Base-by-base conservation (phyloP, 768 basidiomycete genomes). In the Epithele typhae region DNA sequence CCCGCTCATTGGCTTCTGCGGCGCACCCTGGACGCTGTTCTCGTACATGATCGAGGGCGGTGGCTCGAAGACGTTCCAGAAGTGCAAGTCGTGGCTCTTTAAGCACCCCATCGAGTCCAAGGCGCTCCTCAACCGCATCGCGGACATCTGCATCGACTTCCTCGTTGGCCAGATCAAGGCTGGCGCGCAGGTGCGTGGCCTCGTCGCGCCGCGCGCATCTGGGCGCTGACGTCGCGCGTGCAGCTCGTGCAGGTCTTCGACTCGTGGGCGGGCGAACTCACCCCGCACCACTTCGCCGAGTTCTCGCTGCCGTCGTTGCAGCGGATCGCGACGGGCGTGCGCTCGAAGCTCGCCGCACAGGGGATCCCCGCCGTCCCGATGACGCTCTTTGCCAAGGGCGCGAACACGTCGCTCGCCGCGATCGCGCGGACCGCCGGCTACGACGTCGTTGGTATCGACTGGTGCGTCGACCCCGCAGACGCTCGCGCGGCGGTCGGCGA, bases 21-120 rank as follows among this genome's bases (percentile, higher is more conserved):
- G 95, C 33, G 93, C 92, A 0, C 96, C 96, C 1, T 98, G 96
- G 96, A 99, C 96, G 3, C 78, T 98, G 43, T 93, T 99, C 70
- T 81, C 85, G 18, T 99, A 98, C 65, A 99, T 99, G 96, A 78
- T 96, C 59, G 96, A 98, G 65, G 96, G 96, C 7, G 95, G 94
- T 5, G 87, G 87, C 8, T 89, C 81, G 65, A 93, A 92, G 68
- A 89, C 88, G 12, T 79, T 90, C 56, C 85, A 89, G 52, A 93
- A 94, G 66, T 79, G 82, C 27, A 99, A 99, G 70, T 82, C 86
- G 0, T 99, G 96, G 95, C 63, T 97, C 5, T 98, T 91, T 74
- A 86, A 83, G 60, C 79, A 92, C 61, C 93, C 94, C 1, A 78
- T 85, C 52, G 84, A 87, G 66, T 88, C 89, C 37, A 84, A 86